These are phyloP conservation scores for Coffea humblotiana DNA, from an alignment of 305 asterid species.

Conservation along the genomic window DNA sequence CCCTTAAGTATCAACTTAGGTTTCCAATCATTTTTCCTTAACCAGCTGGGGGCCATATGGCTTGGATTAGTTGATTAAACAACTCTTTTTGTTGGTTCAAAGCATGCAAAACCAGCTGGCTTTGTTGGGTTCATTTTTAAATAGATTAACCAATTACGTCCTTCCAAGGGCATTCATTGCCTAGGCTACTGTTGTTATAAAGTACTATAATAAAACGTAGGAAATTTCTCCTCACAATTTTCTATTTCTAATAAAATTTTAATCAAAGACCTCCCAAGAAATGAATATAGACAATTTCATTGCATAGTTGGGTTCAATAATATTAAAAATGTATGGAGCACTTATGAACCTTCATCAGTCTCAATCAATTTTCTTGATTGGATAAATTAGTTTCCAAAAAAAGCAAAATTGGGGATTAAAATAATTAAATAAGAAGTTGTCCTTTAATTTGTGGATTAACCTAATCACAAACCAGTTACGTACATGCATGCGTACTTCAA, in stretches of 20 bases:
- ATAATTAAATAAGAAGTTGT: not conserved
- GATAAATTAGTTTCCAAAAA: not conserved
- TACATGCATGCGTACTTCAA: slow-evolving; percentile 26
- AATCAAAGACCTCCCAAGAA: not conserved
- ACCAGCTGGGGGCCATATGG: not conserved
- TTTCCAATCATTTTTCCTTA: not conserved
- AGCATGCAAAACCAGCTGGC: slow-evolving; percentile 19
- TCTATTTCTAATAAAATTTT: no score
- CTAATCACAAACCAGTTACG: slow-evolving; percentile 16
- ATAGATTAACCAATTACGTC: slow-evolving; percentile 1
- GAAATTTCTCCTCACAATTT: not conserved
- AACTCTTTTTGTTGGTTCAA: not conserved
- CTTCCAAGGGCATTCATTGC: slow-evolving; percentile 18
- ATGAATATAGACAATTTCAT: not conserved
- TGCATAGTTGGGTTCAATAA: not conserved
- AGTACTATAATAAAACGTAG: not conserved
- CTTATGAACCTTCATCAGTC: not conserved
- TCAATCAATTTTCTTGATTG: not conserved
- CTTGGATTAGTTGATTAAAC: not conserved
- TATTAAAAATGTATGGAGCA: not conserved
- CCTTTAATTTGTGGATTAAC: not conserved
- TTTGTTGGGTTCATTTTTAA: not conserved
- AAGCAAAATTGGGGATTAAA: not conserved
- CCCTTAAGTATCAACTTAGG: not conserved
- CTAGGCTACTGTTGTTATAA: not conserved